Evolutionary conservation across 2,329 filamentous ascomycete species (phyloP), one percentile per base, ranked within the genome.

Genomic region (Colletotrichum sp.): DNA sequence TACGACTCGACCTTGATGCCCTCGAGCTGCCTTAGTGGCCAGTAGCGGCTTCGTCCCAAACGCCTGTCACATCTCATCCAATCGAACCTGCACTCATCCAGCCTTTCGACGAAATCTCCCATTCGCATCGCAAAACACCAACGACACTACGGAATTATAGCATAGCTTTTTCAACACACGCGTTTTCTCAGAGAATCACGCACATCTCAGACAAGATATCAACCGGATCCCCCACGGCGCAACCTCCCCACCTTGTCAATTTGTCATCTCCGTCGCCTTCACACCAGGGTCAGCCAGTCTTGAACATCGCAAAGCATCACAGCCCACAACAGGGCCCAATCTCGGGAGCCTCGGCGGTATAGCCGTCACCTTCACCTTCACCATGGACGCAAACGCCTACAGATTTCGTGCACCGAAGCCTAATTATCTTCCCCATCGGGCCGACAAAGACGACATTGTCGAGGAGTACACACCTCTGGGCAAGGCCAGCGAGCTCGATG

Each of bases 381-480:
- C 11, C 66, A 76, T 75, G 72, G 72, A 76, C 30, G 44, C 67
- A 39, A 30, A 67, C 39, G 60, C 80, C 52, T 91, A 91, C 84
- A 85, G 86, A 76, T 88, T 88, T 77, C 87, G 88, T 80, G 86
- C 89, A 9, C 90, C 90, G 44, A 91, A 89, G 80, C 89, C 91
- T 48, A 92, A 92, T 81, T 92, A 92, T 78, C 85, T 92, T 13
- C 90, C 91, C 60, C 90, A 91, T 81, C 88, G 87, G 76, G 80
- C 86, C 36, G 87, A 89, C 72, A 84, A 86, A 68, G 88, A 91
- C 77, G 85, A 87, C 77, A 82, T 91, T 65, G 88, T 92, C 30
- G 85, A 91, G 80, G 87, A 90, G 76, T 90, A 88, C 80, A 82
- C 85, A 39, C 89, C 89, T 6, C 85, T 92, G 27, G 89, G 87